These are phyloP conservation scores for Russula dissimulans DNA, from an alignment of 768 basidiomycete species.

Conservation along the genomic window DNA sequence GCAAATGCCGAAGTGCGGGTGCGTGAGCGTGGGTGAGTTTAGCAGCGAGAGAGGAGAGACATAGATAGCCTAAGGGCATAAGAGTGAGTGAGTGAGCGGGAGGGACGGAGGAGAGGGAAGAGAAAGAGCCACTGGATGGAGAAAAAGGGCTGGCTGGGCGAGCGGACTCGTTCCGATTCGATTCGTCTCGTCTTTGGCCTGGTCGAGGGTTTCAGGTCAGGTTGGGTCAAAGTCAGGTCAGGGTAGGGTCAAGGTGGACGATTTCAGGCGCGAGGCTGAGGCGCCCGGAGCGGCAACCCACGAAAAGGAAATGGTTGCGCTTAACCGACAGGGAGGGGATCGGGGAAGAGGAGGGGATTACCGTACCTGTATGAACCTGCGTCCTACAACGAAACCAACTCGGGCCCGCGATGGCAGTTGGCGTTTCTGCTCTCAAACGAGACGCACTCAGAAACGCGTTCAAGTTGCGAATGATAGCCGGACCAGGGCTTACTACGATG, in stretches of 20 bases:
- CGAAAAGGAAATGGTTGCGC: slow-evolving; percentile 16
- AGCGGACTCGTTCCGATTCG: neutral
- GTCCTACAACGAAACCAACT: no score
- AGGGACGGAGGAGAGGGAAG: neutral
- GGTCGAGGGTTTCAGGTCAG: neutral
- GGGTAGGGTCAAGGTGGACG: neutral
- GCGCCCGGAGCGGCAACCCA: slow-evolving; percentile 9
- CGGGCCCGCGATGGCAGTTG: neutral
- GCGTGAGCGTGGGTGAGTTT: neutral
- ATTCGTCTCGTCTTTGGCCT: neutral
- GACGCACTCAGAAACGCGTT: neutral
- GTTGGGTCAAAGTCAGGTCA: neutral
- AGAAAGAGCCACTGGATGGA: neutral
- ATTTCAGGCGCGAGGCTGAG: slow-evolving; percentile 11
- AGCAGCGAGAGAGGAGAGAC: slow-evolving; percentile 11
- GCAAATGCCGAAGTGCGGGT: neutral
- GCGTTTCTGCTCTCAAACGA: neutral
- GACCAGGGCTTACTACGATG: neutral
- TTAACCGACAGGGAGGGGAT: slow-evolving; percentile 9
- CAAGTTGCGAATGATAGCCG: neutral
- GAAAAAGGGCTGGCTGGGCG: neutral
- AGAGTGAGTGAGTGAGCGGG: neutral
- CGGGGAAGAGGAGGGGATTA: neutral
- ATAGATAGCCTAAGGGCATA: slow-evolving; percentile 12
- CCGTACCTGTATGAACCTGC: neutral